Percentiles rank a stretch among this genome's conserved stretches.
These are phyloP conservation scores for Aspergillus affinis DNA, from an alignment of 495 filamentous ascomycete genomes.

Conservation along the genomic window DNA sequence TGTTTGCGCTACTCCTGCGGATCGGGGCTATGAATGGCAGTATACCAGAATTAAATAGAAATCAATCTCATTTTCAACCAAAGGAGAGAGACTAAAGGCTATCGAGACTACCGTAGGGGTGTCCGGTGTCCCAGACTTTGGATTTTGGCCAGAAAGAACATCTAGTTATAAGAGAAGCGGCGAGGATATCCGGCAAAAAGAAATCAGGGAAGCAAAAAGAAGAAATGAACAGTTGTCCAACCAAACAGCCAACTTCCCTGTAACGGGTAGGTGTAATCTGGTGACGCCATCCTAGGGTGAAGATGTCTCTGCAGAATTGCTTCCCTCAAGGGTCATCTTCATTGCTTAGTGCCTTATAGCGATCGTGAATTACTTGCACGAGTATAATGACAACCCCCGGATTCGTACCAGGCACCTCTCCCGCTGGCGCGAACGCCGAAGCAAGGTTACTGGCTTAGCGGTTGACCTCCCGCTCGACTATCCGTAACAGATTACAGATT, in stretches of 20 bases:
- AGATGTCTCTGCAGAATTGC: constrained; percentile 65
- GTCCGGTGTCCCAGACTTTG: background rate
- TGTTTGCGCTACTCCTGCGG: background rate
- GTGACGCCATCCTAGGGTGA: constrained; percentile 60
- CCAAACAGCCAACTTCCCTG: constrained; percentile 44
- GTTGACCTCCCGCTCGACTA: constrained; percentile 47
- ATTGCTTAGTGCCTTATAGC: constrained; percentile 60
- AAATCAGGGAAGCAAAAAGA: constrained; percentile 16
- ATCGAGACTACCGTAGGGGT: too few species aligned
- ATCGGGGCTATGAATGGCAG: background rate
- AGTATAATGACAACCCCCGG: constrained; percentile 57
- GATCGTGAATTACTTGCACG: constrained; percentile 60
- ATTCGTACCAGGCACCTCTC: constrained; percentile 62
- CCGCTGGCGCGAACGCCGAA: constrained; percentile 40
- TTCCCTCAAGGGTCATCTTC: constrained; percentile 63
- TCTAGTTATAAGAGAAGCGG: too few species aligned
- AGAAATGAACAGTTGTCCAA: constrained; percentile 32
- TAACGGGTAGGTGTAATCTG: constrained; percentile 56
- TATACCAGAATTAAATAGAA: too few species aligned
- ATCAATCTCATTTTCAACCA: too few species aligned
- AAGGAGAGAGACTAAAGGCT: too few species aligned
- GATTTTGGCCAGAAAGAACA: too few species aligned
- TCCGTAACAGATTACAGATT: constrained; percentile 44
- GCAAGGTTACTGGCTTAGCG: constrained; percentile 44
- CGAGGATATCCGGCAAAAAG: too few species aligned